Conservation (phyloP, 345 rosid species). For the Gossypium stocksii region DNA sequence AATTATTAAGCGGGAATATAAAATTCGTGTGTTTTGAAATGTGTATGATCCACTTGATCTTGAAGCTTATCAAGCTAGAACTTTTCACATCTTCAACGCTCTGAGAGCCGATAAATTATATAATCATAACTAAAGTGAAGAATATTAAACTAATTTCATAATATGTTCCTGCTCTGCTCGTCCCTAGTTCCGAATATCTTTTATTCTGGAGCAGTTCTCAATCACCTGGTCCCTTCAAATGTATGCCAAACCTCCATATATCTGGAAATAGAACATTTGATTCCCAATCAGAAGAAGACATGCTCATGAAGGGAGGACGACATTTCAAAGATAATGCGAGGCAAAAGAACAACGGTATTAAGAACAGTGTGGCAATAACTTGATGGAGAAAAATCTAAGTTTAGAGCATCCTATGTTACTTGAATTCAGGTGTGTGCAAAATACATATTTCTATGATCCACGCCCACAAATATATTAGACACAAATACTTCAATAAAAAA, state of each 20-base stretch:
- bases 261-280: not conserved
- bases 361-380: not conserved
- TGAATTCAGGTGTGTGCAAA: not conserved
- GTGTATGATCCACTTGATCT: not conserved
- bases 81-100: not conserved
- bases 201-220: constrained; percentile 12
- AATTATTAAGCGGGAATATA: too few relatives aligned
- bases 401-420: not conserved
- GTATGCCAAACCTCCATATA: not conserved
- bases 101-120: not conserved
- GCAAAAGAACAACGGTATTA: not conserved
- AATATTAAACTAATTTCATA: constrained; percentile 20
- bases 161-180: not conserved
- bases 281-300: not conserved
- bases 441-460: too few relatives aligned
- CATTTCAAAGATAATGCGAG: not conserved
- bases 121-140: not conserved
- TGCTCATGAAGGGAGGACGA: not conserved
- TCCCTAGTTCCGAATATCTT: not conserved
- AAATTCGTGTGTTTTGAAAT: not conserved
- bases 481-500: too few relatives aligned
- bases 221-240: not conserved
- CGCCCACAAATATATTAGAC: too few relatives aligned
- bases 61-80: not conserved
- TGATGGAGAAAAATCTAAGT: not conserved